Base-by-base conservation (phyloP, 2,329 filamentous ascomycete species). In the Tothia fuscella region DNA sequence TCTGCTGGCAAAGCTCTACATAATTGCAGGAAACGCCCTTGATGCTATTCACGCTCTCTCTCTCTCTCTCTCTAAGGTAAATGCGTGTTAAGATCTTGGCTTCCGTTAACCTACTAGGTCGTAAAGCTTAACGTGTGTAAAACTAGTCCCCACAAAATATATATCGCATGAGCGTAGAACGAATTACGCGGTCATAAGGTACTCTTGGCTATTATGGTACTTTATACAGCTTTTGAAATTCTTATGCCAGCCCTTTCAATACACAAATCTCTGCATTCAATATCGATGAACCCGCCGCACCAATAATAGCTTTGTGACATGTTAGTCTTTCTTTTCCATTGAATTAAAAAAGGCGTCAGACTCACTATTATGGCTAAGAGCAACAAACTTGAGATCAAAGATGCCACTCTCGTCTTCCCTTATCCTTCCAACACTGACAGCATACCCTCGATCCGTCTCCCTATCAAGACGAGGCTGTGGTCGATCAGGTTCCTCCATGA, bases 341-440 rank as follows among this genome's bases (percentile, higher is more conserved):
- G n/a, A n/a, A 16, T 28, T 14, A 33, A 30, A 17, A 10, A 31
- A 3, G 31, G 17, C 6, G 14, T n/a, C 14, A 14, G 29, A 61
- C 64, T 61, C 56, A 67, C 65, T 83, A 56, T 84, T 84, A 56
- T 96, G 91, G 57, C 85, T 94, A 51, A 96, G 67, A 19, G 87
- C 86, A 47, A 91, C 88, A 62, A 96, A 96, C 61, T 93, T 88
- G 58, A 96, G 74, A 57, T 96, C 91, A 55, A 95, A 95, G 50
- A 94, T 81, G 16, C 84, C 85, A 48, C 80, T 82, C 52, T 85
- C 82, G 53, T 94, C 88, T 60, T 89, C 80, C 35, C 91, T 70
- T 21, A 95, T 75, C 20, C 89, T 75, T 6, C 89, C 89, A 16
- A 96, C 88, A 53, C 82, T 91, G 29, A 95, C 85, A 3, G 88